Percentiles rank a stretch among this genome's conserved stretches.
Evolutionary conservation across 2,329 filamentous ascomycete species (phyloP).

Genomic region (Penicillium frequentans): DNA sequence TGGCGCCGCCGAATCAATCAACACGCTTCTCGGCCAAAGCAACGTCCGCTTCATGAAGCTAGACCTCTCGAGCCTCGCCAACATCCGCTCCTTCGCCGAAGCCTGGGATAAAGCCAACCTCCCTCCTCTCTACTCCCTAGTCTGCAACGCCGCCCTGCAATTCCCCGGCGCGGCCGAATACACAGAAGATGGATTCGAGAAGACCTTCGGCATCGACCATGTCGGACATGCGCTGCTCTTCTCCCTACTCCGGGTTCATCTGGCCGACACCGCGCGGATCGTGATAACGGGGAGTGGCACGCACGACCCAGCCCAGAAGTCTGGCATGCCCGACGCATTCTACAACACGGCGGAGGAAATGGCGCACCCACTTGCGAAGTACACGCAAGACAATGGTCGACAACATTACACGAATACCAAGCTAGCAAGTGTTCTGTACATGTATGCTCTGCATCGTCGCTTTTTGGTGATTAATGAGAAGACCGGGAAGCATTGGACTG

Average conservation of each 20-base stretch:
- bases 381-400: constrained; percentile 32
- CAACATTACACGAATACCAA: constrained; percentile 49
- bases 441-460: constrained; percentile 45
- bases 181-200: constrained; percentile 49
- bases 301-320: constrained; percentile 50
- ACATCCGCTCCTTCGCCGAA: constrained; percentile 45
- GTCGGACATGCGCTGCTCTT: constrained; percentile 54
- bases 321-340: constrained; percentile 43
- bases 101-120: constrained; percentile 35
- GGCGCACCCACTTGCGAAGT: constrained; percentile 39
- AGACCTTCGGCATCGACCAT: constrained; percentile 53
- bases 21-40: constrained; percentile 38
- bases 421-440: constrained; percentile 51
- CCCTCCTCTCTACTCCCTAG: constrained; percentile 46
- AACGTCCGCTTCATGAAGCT: constrained; percentile 47
- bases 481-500: constrained; percentile 35
- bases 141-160: constrained; percentile 53
- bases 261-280: constrained; percentile 45
- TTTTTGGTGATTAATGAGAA: constrained; percentile 23
- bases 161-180: constrained; percentile 38
- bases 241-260: constrained; percentile 44
- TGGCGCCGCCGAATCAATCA: constrained; percentile 46
- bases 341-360: constrained; percentile 49
- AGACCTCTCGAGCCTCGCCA: constrained; percentile 43
- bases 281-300: constrained; percentile 48